Percentiles rank a stretch among this genome's conserved stretches.
Conservation (phyloP, 176 grass and related monocot species). For the Rhynchospora pubera region DNA sequence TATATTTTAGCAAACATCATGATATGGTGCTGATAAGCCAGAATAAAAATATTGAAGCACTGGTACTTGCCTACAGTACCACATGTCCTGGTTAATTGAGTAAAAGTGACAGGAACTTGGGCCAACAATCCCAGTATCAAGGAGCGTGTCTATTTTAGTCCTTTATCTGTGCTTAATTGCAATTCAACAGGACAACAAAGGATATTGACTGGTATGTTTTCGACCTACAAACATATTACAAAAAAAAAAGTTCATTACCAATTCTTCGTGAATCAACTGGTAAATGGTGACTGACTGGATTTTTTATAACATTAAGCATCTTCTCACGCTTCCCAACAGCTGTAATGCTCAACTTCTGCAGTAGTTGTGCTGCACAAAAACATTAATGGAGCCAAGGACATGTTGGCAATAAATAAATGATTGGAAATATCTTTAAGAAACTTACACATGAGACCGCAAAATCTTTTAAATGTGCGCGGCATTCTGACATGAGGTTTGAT, state of each 20-base stretch:
- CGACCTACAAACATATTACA: slow-evolving; percentile 9
- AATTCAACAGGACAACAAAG: neutral
- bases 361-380: slow-evolving; percentile 63
- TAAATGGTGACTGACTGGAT: slow-evolving; percentile 76
- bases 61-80: neutral
- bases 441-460: slow-evolving; percentile 91
- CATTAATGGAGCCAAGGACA: neutral
- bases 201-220: slow-evolving; percentile 13
- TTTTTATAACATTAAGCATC: slow-evolving; percentile 95
- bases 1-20: slow-evolving; percentile 2
- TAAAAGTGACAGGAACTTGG: neutral
- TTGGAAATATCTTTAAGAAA: slow-evolving; percentile 15
- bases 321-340: slow-evolving; percentile 88
- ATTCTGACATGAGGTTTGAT: slow-evolving; percentile 92
- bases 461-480: slow-evolving; percentile 82
- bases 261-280: slow-evolving; percentile 73
- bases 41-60: too few relatives aligned
- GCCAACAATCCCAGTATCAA: neutral
- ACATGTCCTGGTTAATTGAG: neutral
- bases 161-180: neutral
- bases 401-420: neutral
- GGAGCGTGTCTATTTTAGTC: neutral
- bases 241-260: slow-evolving; percentile 37
- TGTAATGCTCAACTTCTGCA: slow-evolving; percentile 92
- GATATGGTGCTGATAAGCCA: too few relatives aligned